Evolutionary conservation across 495 filamentous ascomycete genomes (phyloP).

Genomic region (Tirmania nivea): DNA sequence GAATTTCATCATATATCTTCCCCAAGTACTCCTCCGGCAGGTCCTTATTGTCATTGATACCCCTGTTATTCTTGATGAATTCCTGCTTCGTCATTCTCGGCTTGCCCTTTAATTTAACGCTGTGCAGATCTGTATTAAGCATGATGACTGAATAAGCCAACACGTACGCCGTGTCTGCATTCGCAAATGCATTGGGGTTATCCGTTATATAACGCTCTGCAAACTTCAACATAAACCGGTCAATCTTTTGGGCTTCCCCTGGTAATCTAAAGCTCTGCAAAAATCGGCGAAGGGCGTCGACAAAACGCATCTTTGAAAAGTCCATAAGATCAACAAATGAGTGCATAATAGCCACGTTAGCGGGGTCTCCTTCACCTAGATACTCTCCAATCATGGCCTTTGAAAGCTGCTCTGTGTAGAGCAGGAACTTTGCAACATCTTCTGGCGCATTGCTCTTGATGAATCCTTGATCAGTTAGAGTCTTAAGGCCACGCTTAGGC

Average conservation of each 20-base stretch:
- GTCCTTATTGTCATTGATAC: constrained; percentile 92
- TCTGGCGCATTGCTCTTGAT: constrained; percentile 52
- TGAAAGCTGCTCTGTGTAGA: constrained; percentile 53
- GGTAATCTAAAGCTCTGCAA: constrained; percentile 87
- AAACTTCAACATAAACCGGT: constrained; percentile 98
- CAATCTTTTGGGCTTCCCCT: constrained; percentile 96
- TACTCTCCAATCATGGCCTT: constrained; percentile 88
- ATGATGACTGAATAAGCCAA: constrained; percentile 90
- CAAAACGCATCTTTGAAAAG: constrained; percentile 79
- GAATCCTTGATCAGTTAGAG: constrained; percentile 62
- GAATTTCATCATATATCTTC: constrained; percentile 82
- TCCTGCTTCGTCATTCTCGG: constrained; percentile 84
- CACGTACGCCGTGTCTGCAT: constrained; percentile 93
- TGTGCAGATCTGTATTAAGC: constrained; percentile 92
- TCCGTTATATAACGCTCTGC: constrained; percentile 84
- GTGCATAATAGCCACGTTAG: constrained; percentile 95
- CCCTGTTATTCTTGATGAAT: constrained; percentile 96
- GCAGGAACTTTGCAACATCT: constrained; percentile 67
- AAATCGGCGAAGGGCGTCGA: constrained; percentile 76
- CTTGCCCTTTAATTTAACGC: constrained; percentile 50
- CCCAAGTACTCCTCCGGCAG: constrained; percentile 79
- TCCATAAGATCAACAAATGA: constrained; percentile 93
- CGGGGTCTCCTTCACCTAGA: constrained; percentile 74
- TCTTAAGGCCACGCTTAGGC: constrained; percentile 79
- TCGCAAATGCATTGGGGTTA: constrained; percentile 94